Conservation (phyloP, 306 rosid species). For the Vigna radiata region DNA sequence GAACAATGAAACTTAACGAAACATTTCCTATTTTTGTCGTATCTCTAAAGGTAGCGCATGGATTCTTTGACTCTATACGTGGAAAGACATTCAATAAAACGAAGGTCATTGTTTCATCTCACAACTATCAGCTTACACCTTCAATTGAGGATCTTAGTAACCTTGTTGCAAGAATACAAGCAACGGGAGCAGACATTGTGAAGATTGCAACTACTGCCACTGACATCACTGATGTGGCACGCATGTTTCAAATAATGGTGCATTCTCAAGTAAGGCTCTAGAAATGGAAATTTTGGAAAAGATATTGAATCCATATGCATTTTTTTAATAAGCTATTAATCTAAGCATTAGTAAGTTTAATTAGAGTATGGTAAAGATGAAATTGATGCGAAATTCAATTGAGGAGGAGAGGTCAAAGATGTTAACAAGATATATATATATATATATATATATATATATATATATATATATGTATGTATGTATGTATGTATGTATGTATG, state of each 20-base stretch:
- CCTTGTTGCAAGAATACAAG: slow-evolving; percentile 92
- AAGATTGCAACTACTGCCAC: slow-evolving; percentile 90
- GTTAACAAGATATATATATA: neutral
- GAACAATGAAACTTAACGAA: slow-evolving; percentile 39
- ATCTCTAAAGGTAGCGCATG: slow-evolving; percentile 76
- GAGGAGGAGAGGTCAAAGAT: slow-evolving; percentile 10
- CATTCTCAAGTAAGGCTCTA: slow-evolving; percentile 82
- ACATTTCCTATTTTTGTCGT: slow-evolving; percentile 39
- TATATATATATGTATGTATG: neutral
- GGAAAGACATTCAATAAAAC: slow-evolving; percentile 66
- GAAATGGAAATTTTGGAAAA: slow-evolving; percentile 10
- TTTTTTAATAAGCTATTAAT: slow-evolving; percentile 14
- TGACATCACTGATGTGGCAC: slow-evolving; percentile 88
- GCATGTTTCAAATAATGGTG: slow-evolving; percentile 73
- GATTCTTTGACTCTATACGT: slow-evolving; percentile 70
- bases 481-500: neutral
- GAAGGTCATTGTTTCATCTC: slow-evolving; percentile 90
- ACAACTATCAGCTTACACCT: slow-evolving; percentile 84
- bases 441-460: no score
- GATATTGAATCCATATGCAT: neutral
- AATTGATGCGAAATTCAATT: slow-evolving; percentile 25
- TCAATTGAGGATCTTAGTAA: slow-evolving; percentile 88
- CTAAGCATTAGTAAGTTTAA: slow-evolving; percentile 29
- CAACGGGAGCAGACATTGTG: slow-evolving; percentile 92
- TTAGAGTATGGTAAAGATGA: slow-evolving; percentile 28